Percentiles rank a stretch among this genome's conserved stretches.
Evolutionary conservation across 345 rosid species (phyloP).

Genomic region (Populus nigra): DNA sequence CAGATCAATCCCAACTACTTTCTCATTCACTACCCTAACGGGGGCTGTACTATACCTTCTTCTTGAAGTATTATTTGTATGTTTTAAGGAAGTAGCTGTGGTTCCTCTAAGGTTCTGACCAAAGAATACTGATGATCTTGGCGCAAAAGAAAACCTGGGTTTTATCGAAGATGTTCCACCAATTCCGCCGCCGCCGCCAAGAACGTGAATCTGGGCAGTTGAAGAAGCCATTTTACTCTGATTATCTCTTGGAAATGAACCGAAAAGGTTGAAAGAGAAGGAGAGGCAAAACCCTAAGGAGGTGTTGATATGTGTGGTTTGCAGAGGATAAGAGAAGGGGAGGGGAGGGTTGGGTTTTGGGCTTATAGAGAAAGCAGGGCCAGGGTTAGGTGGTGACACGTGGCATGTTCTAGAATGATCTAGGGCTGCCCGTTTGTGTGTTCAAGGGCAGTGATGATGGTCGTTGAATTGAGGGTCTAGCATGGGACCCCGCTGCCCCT

Average conservation of each 20-base stretch:
- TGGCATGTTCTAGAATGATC: constrained; percentile 25
- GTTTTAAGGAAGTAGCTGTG: constrained; percentile 46
- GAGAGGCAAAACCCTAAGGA: background rate
- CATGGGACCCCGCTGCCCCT: background rate
- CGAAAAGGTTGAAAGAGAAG: background rate
- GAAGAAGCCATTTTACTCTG: constrained; percentile 58
- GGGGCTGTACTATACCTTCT: constrained; percentile 54
- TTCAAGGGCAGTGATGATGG: background rate
- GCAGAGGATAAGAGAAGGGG: constrained; percentile 17
- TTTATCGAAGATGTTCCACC: constrained; percentile 29
- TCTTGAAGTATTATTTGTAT: constrained; percentile 16
- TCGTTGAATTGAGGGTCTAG: background rate
- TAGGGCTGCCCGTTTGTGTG: background rate
- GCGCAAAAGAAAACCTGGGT: constrained; percentile 17
- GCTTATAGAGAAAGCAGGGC: background rate
- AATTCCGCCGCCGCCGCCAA: constrained; percentile 48
- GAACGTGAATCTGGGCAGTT: constrained; percentile 68
- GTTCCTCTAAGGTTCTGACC: constrained; percentile 40
- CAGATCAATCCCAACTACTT: constrained; percentile 90
- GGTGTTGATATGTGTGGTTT: background rate
- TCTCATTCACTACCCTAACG: constrained; percentile 69
- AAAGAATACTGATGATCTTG: constrained; percentile 46
- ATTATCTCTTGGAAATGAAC: too few relatives aligned
- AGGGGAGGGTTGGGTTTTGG: constrained; percentile 21
- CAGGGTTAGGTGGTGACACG: constrained; percentile 51